These are phyloP conservation scores for Pythium periplocum DNA, from an alignment of 352 stramenopile genomes.

Conservation along the genomic window DNA sequence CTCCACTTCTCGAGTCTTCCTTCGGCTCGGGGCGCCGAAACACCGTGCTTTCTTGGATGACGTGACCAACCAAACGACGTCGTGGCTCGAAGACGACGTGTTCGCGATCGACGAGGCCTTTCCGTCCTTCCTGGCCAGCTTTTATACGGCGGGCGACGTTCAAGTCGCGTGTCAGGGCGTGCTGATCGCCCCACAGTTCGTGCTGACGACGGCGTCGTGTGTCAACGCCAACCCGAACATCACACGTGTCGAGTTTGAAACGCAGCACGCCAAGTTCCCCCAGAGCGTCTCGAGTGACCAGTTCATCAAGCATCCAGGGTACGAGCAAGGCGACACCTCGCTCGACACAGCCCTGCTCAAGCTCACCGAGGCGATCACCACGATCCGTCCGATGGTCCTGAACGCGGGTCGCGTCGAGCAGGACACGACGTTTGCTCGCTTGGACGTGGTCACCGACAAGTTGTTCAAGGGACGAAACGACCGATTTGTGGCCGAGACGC, in stretches of 20 bases:
- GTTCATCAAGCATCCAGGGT: slow-evolving; percentile 9
- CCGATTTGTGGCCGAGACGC: background rate
- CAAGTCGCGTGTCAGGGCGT: slow-evolving; percentile 19
- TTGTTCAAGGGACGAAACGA: background rate
- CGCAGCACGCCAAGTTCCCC: background rate
- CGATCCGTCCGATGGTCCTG: slow-evolving; percentile 1
- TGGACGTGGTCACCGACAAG: slow-evolving; percentile 1
- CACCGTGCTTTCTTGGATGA: slow-evolving; percentile 11
- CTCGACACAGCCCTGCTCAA: slow-evolving; percentile 3
- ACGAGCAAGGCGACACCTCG: background rate
- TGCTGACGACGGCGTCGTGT: slow-evolving; percentile 30
- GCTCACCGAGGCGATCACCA: slow-evolving; percentile 1
- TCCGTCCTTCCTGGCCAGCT: slow-evolving; percentile 15
- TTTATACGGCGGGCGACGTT: background rate
- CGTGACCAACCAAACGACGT: slow-evolving; percentile 2
- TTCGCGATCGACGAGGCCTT: slow-evolving; percentile 13
- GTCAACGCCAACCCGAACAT: slow-evolving; percentile 3
- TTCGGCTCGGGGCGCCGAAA: slow-evolving; percentile 8
- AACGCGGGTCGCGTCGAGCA: background rate
- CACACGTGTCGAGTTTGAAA: background rate
- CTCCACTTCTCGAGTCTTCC: slow-evolving; percentile 1
- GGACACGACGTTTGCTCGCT: background rate
- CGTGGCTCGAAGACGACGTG: slow-evolving; percentile 12
- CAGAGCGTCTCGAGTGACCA: slow-evolving; percentile 2
- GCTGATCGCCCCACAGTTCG: slow-evolving; percentile 26